These are phyloP conservation scores for Scolecobasidium constrictum DNA, from an alignment of 2,329 filamentous ascomycete species.

Conservation along the genomic window DNA sequence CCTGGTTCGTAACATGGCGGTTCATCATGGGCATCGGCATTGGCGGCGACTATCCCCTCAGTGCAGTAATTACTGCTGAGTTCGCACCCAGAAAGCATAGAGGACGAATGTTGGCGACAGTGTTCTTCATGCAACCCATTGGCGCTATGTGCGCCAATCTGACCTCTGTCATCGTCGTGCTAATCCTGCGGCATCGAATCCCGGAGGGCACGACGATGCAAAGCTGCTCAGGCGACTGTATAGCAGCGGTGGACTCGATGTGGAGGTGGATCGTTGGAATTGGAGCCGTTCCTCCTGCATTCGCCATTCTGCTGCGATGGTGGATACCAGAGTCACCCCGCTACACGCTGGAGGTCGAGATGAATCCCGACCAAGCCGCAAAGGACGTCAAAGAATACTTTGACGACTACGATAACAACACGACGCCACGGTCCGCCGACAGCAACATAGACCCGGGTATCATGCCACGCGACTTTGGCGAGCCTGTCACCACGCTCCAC, in stretches of 20 bases:
- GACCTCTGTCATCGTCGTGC: slow-evolving; percentile 20
- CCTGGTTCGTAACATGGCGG: slow-evolving; percentile 37
- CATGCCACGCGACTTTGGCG: neutral
- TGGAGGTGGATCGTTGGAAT: slow-evolving; percentile 30
- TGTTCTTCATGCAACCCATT: slow-evolving; percentile 32
- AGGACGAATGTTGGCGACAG: slow-evolving; percentile 29
- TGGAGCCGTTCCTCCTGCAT: slow-evolving; percentile 25
- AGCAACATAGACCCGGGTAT: no score
- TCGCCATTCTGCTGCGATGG: slow-evolving; percentile 28
- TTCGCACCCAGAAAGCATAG: slow-evolving; percentile 26
- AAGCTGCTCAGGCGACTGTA: slow-evolving; percentile 8
- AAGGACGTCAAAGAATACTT: slow-evolving; percentile 15
- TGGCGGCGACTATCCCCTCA: slow-evolving; percentile 56
- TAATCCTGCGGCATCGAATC: slow-evolving; percentile 16
- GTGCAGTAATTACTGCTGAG: slow-evolving; percentile 57
- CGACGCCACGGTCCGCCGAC: neutral
- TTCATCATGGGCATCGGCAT: slow-evolving; percentile 43
- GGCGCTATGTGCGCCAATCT: slow-evolving; percentile 28
- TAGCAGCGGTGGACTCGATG: slow-evolving; percentile 24
- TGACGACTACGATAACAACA: neutral
- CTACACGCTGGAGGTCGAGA: slow-evolving; percentile 28
- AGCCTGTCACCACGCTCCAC: neutral
- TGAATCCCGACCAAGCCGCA: slow-evolving; percentile 21
- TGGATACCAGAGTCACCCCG: slow-evolving; percentile 29
- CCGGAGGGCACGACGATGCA: slow-evolving; percentile 1